phyloP scores from a whole-genome alignment of 495 filamentous ascomycete genomes.

The Aspergillus coremiiformis region DNA sequence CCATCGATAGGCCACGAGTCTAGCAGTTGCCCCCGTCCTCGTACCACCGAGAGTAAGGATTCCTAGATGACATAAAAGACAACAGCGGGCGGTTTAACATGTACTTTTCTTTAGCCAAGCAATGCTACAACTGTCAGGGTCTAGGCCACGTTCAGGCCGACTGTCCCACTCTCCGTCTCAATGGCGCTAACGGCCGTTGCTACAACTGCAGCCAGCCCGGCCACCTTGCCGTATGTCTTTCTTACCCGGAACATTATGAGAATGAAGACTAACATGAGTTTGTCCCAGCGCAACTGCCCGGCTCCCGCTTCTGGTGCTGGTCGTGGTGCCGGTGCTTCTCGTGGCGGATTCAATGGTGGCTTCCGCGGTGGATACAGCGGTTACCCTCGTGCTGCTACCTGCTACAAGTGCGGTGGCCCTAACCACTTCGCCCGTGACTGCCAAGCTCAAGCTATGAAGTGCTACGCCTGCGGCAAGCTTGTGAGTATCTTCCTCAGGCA shows the following conservation, averaged over 20 bases:
- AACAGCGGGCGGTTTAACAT: conserved; percentile 22
- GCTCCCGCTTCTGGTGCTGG: conserved; percentile 53
- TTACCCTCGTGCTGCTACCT: conserved; percentile 75
- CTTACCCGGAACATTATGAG: neutral
- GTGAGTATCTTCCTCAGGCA: conserved; percentile 22
- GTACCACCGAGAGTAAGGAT: conserved; percentile 81
- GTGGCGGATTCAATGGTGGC: conserved; percentile 61
- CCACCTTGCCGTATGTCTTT: conserved; percentile 65
- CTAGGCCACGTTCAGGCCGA: conserved; percentile 98
- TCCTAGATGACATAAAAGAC: neutral
- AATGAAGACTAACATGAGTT: neutral
- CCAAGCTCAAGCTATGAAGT: conserved; percentile 99
- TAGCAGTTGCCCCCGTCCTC: conserved; percentile 89
- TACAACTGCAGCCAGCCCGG: conserved; percentile 92
- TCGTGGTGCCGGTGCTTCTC: conserved; percentile 56
- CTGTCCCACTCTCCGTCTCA: conserved; percentile 93
- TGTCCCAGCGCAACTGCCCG: conserved; percentile 70
- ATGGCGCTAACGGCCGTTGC: conserved; percentile 80
- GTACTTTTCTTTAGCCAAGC: conserved; percentile 58
- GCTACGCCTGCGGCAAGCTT: conserved; percentile 97
- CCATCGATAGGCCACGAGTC: conserved; percentile 80
- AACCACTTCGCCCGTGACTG: conserved; percentile 99
- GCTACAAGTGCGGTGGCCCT: conserved; percentile 98
- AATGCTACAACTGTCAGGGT: conserved; percentile 99
- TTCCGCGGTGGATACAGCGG: conserved; percentile 65